These are phyloP conservation scores for Diaporthe humulicola DNA, from an alignment of 2,329 filamentous ascomycete species.

Conservation along the genomic window DNA sequence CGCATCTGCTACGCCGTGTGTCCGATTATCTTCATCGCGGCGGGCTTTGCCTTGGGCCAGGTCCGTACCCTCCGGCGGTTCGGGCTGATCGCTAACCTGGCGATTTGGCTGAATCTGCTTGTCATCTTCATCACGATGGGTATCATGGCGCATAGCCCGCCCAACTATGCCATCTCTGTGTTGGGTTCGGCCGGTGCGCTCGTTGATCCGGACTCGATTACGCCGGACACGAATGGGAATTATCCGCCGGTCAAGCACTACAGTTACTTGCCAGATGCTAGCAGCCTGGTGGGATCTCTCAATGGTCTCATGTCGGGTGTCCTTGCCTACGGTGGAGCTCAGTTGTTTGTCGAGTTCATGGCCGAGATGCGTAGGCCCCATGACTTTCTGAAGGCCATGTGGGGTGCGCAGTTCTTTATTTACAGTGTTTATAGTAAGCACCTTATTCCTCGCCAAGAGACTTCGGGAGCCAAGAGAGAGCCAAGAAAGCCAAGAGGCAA, in stretches of 20 bases:
- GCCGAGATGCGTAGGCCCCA: conserved; percentile 61
- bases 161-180: conserved; percentile 58
- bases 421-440: conserved; percentile 51
- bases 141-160: conserved; percentile 61
- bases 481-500: no score
- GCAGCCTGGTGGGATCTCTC: conserved; percentile 59
- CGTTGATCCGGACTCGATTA: conserved; percentile 47
- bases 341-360: conserved; percentile 70
- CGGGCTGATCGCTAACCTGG: conserved; percentile 67
- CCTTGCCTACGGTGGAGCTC: conserved; percentile 69
- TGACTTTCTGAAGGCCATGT: conserved; percentile 59
- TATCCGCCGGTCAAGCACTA: conserved; percentile 59
- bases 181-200: conserved; percentile 47
- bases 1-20: conserved; percentile 66
- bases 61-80: conserved; percentile 67
- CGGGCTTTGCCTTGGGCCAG: conserved; percentile 66
- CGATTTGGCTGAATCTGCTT: conserved; percentile 68
- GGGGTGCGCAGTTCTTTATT: conserved; percentile 56
- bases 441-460: neutral
- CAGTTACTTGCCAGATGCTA: conserved; percentile 58
- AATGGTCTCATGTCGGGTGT: conserved; percentile 63
- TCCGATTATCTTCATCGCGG: conserved; percentile 62
- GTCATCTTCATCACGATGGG: conserved; percentile 70
- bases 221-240: conserved; percentile 52
- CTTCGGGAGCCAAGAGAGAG: no score